Base-by-base conservation (phyloP, 768 basidiomycete genomes). In the Sarcodon aspratus region DNA sequence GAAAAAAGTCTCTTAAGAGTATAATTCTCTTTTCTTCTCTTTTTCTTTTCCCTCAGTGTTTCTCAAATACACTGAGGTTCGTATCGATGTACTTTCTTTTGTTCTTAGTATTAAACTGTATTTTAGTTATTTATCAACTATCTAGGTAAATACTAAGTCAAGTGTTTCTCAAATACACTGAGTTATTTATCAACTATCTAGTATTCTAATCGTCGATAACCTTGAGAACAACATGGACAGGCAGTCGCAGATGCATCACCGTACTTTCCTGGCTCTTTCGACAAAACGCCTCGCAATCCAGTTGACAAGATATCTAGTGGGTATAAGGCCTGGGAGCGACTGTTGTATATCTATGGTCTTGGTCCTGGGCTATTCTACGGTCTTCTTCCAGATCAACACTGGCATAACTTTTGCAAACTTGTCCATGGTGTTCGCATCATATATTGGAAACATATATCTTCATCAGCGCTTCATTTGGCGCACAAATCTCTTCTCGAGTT, bases 221-320 rank as follows among this genome's bases (percentile, higher is more conserved):
- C 49, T 1, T 75, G 74, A 72, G 57, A 57, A 9, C 32, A 34
- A 3, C 71, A 73, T 55, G 70, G 69, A 0, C 43, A 49, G 35
- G 50, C 34, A 0, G 68, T 73, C 13, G 67, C 63, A 0, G 50
- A 40, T 10, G 54, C 61, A 1, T 58, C 56, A 0, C 52, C 53
- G 3, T 70, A 65, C 46, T 54, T 72, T n/a, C 70, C 69, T 17
- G 60, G 62, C 1, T 70, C 64, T 0, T 72, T 70, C 57, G 66
- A 70, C 52, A 59, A 65, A 6, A 63, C 69, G 7, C 73, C 69
- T 3, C 62, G 67, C 0, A 68, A 74, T 49, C 58, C 59, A 13
- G 67, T 68, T 0, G 57, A 65, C 36, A 72, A 73, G 49, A 63
- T 72, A 47, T 52, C 61, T 4, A 61, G 57, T 33, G 61, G 63